phyloP scores from a whole-genome alignment of 108 stramenopile genomes.

The Cylindrotheca closterium region DNA sequence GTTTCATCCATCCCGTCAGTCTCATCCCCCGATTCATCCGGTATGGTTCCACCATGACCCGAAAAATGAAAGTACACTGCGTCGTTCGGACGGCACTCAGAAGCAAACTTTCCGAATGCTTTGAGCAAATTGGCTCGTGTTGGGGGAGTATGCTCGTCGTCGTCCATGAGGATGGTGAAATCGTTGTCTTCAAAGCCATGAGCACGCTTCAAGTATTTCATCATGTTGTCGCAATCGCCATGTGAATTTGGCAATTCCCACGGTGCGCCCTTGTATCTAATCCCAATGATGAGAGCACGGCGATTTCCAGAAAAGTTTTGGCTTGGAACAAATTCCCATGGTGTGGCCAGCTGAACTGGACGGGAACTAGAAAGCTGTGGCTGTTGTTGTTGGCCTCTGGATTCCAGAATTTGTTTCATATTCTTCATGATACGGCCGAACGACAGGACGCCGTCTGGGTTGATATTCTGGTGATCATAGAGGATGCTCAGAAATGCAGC shows the following conservation, averaged over 20 bases:
- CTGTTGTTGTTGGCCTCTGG: constrained; percentile 36
- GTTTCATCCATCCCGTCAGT: constrained; percentile 76
- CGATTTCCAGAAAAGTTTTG: constrained; percentile 39
- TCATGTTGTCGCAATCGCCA: constrained; percentile 84
- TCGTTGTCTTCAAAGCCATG: constrained; percentile 63
- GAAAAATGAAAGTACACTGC: constrained; percentile 53
- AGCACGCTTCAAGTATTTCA: constrained; percentile 64
- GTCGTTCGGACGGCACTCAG: constrained; percentile 44
- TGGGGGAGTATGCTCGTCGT: constrained; percentile 46
- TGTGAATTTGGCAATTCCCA: constrained; percentile 58
- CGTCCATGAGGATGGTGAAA: constrained; percentile 71
- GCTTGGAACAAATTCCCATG: constrained; percentile 44
- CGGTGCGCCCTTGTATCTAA: constrained; percentile 81
- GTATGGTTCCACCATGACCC: constrained; percentile 64
- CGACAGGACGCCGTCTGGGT: constrained; percentile 35
- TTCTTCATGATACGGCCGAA: constrained; percentile 62
- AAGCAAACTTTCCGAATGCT: constrained; percentile 52
- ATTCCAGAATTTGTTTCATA: constrained; percentile 40
- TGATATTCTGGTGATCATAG: constrained; percentile 39
- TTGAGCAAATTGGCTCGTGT: constrained; percentile 59
- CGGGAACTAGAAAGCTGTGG: constrained; percentile 48
- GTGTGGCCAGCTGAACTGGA: constrained; percentile 49
- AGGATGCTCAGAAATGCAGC: constrained; percentile 61
- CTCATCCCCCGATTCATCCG: constrained; percentile 58
- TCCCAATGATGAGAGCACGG: constrained; percentile 63